phyloP scores from a whole-genome alignment of 75 land plant species.

The Isoetes taiwanensis region DNA sequence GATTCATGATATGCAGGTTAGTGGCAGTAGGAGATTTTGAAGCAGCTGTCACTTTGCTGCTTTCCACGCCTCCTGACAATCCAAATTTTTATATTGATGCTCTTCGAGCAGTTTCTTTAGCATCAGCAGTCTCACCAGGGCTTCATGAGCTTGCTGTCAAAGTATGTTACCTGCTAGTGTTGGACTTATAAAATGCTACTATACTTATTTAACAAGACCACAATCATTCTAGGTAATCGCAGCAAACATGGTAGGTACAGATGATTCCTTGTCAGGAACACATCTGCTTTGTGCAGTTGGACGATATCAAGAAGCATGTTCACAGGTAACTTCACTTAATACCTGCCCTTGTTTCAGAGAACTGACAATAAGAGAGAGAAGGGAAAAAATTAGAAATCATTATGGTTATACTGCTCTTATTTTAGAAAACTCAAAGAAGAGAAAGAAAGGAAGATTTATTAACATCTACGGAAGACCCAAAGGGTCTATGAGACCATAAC shows the following conservation, averaged over 20 bases:
- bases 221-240: slow-evolving; percentile 66
- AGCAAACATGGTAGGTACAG: slow-evolving; percentile 95
- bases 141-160: slow-evolving; percentile 94
- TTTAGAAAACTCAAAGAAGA: no score
- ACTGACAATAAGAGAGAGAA: no score
- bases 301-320: slow-evolving; percentile 95
- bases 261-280: slow-evolving; percentile 73
- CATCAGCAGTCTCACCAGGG: slow-evolving; percentile 88
- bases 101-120: slow-evolving; percentile 85
- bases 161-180: slow-evolving; percentile 25
- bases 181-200: neutral
- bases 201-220: neutral
- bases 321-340: slow-evolving; percentile 94
- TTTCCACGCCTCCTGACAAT: slow-evolving; percentile 83
- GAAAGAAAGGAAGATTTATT: no score
- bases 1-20: slow-evolving; percentile 63
- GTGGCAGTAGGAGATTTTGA: slow-evolving; percentile 88
- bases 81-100: slow-evolving; percentile 85
- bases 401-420: no score
- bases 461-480: no score
- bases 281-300: slow-evolving; percentile 99
- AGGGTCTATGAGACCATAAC: no score
- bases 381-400: no score
- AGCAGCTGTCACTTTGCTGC: slow-evolving; percentile 82
- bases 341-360: no score